A percentile compares a stretch with the other conserved stretches of the same genome.
phyloP scores from a whole-genome alignment of 148 eudicot genomes.

The Silene latifolia region DNA sequence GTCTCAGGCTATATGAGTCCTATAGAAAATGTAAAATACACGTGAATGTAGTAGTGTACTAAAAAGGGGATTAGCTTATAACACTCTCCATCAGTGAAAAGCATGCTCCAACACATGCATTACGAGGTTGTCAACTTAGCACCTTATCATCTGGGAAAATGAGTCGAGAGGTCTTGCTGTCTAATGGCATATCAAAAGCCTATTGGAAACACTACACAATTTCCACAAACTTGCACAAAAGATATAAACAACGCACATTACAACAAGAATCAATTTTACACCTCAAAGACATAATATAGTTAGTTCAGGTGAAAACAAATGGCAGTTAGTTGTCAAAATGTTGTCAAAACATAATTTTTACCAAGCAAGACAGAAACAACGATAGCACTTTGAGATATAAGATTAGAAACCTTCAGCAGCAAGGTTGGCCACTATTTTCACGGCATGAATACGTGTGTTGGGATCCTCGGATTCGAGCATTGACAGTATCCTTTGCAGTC shows the following conservation, averaged over 20 bases:
- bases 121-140: background rate
- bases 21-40: background rate
- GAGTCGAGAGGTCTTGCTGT: background rate
- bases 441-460: conserved; percentile 87
- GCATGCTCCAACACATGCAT: background rate
- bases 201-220: background rate
- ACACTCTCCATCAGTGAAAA: background rate
- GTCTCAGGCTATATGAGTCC: background rate
- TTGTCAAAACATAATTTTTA: background rate
- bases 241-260: background rate
- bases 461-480: conserved; percentile 93
- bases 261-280: background rate
- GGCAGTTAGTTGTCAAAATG: background rate
- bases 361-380: conserved; percentile 2
- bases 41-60: background rate
- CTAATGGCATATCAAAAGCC: background rate
- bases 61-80: background rate
- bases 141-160: background rate
- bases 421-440: conserved; percentile 93
- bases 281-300: background rate
- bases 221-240: background rate
- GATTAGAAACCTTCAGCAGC: conserved; percentile 87
- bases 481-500: conserved; percentile 81
- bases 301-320: background rate
- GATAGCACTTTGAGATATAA: conserved; percentile 4